A percentile compares a stretch with the other conserved stretches of the same genome.
These are phyloP conservation scores for Cucurbita argyrosperma DNA, from an alignment of 306 rosid species.

Conservation along the genomic window DNA sequence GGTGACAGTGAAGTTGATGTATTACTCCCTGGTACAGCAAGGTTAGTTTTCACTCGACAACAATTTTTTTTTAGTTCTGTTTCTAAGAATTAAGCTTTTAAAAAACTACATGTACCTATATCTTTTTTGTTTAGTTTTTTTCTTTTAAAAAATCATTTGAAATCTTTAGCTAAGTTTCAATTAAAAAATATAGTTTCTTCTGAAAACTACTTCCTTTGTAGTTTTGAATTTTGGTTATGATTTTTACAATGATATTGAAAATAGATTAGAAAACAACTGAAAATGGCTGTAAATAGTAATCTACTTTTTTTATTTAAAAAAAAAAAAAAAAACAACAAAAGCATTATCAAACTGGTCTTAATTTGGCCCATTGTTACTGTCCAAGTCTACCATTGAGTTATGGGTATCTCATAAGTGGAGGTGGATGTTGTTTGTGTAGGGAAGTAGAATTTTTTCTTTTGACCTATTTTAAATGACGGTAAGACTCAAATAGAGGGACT, in stretches of 20 bases:
- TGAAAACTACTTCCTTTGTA: background rate
- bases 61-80: background rate
- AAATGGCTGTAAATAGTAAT: background rate
- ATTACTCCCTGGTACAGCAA: conserved; percentile 82
- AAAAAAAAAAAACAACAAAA: background rate
- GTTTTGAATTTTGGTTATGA: background rate
- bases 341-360: background rate
- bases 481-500: too few species aligned
- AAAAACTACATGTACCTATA: background rate
- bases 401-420: too few species aligned
- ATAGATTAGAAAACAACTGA: background rate
- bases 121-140: background rate
- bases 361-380: background rate
- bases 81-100: background rate
- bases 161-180: background rate
- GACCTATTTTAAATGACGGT: too few species aligned
- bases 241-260: background rate
- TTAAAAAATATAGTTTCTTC: background rate
- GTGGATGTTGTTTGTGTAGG: too few species aligned
- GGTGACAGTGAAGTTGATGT: conserved; percentile 91
- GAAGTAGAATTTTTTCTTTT: too few species aligned
- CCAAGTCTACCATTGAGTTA: too few species aligned
- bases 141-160: background rate
- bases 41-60: conserved; percentile 23
- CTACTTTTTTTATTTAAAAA: background rate